A percentile compares a stretch with the other conserved stretches of the same genome.
Evolutionary conservation across 208 protist species (phyloP).

Genomic region (Giardia muris): DNA sequence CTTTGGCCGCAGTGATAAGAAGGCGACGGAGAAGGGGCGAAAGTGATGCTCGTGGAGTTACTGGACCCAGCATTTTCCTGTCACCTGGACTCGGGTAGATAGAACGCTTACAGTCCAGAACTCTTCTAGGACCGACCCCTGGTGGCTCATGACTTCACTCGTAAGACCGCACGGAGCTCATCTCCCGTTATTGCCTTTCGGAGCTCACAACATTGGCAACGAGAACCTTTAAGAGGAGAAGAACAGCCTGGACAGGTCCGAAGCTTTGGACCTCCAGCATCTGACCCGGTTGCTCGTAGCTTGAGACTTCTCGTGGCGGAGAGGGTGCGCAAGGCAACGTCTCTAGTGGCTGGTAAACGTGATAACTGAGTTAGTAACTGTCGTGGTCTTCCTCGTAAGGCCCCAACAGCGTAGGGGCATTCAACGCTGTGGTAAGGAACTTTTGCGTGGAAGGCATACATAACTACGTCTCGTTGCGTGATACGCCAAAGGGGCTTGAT

Average conservation of each 20-base stretch:
- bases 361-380: neutral
- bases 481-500: conserved; percentile 11
- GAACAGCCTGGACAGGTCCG: neutral
- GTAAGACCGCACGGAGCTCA: no score
- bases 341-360: neutral
- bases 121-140: no score
- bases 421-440: conserved; percentile 89
- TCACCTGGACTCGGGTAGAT: no score
- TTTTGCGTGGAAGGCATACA: conserved; percentile 79
- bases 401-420: conserved; percentile 69
- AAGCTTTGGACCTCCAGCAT: neutral
- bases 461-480: conserved; percentile 83
- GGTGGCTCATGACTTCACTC: no score
- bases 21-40: no score
- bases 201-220: conserved; percentile 11
- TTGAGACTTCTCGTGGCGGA: neutral
- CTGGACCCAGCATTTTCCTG: no score
- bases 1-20: no score
- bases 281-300: neutral
- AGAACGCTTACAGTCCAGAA: no score
- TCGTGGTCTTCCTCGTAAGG: conserved; percentile 57
- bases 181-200: neutral
- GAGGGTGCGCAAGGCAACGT: neutral
- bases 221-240: neutral
- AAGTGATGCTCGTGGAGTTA: no score